A percentile compares a stretch with the other conserved stretches of the same genome.
Evolutionary conservation across 2,329 filamentous ascomycete species (phyloP).

Genomic region (Fusarium pininemorale): DNA sequence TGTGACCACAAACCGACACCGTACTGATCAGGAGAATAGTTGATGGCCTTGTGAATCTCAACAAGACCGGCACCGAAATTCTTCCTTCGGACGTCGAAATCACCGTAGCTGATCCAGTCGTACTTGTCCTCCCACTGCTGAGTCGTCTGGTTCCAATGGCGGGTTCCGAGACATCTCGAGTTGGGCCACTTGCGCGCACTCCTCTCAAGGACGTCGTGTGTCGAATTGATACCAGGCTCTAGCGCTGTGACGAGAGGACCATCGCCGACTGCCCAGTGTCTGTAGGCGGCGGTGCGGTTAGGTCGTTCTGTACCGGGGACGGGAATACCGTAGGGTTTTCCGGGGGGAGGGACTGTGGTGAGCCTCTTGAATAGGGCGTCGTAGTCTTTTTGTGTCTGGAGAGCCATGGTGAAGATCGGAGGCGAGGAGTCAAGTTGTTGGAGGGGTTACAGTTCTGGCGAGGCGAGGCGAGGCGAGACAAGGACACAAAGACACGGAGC

Average conservation of each 20-base stretch:
- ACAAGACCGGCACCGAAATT: conserved; percentile 88
- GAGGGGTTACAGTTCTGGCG: conserved; percentile 14
- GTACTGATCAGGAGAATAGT: conserved; percentile 69
- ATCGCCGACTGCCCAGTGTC: conserved; percentile 82
- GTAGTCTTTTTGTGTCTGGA: conserved; percentile 43
- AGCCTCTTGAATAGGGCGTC: conserved; percentile 62
- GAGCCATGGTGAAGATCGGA: conserved; percentile 44
- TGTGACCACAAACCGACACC: conserved; percentile 87
- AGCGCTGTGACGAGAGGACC: conserved; percentile 74
- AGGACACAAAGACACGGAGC: conserved; percentile 3
- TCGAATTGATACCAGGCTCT: conserved; percentile 75
- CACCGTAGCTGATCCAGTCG: conserved; percentile 83
- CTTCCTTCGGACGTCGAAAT: conserved; percentile 80
- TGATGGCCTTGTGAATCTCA: conserved; percentile 78
- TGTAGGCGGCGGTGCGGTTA: conserved; percentile 79
- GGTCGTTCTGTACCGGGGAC: conserved; percentile 78
- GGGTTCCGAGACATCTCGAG: conserved; percentile 79
- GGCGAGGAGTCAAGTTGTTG: background rate
- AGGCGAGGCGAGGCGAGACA: conserved; percentile 25
- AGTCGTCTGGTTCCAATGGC: conserved; percentile 79
- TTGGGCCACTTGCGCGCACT: conserved; percentile 70
- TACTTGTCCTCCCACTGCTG: conserved; percentile 79
- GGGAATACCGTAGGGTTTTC: conserved; percentile 80
- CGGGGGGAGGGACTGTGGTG: conserved; percentile 71
- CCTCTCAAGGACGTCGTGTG: conserved; percentile 83